phyloP scores from a whole-genome alignment of 495 filamentous ascomycete genomes.

The Hyaloscypha finlandica region DNA sequence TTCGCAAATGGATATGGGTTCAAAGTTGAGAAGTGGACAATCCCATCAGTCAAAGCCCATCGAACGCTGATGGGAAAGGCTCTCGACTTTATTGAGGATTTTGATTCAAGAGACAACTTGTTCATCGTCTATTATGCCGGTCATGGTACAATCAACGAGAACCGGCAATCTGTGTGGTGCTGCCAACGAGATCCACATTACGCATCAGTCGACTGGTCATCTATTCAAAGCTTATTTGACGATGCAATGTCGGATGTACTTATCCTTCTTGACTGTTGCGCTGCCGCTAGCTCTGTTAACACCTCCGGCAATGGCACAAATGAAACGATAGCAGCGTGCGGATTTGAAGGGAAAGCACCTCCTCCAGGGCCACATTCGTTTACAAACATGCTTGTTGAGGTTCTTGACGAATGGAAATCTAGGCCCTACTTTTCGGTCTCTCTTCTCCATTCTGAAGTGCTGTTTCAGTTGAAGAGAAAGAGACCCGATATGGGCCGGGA shows the following conservation, averaged over 20 bases:
- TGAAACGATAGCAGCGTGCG: slow-evolving; percentile 57
- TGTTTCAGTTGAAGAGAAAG: slow-evolving; percentile 51
- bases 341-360: slow-evolving; percentile 52
- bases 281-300: slow-evolving; percentile 38
- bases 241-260: slow-evolving; percentile 51
- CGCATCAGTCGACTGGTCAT: slow-evolving; percentile 44
- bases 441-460: slow-evolving; percentile 53
- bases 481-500: slow-evolving; percentile 50
- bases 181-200: slow-evolving; percentile 40
- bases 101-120: slow-evolving; percentile 49
- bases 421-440: slow-evolving; percentile 47
- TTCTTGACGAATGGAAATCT: slow-evolving; percentile 49
- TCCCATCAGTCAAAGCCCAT: slow-evolving; percentile 53
- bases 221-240: slow-evolving; percentile 54
- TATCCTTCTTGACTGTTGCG: slow-evolving; percentile 56
- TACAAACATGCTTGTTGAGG: slow-evolving; percentile 51
- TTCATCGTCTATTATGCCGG: slow-evolving; percentile 57
- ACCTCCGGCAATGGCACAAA: slow-evolving; percentile 45
- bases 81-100: slow-evolving; percentile 46
- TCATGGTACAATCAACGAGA: slow-evolving; percentile 39
- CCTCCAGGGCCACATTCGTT: slow-evolving; percentile 53
- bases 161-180: slow-evolving; percentile 19
- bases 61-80: slow-evolving; percentile 51
- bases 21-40: slow-evolving; percentile 49
- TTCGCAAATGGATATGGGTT: slow-evolving; percentile 48